Evolutionary conservation across 2,329 filamentous ascomycete genomes (phyloP).

Genomic region (Kalmusia sp.): DNA sequence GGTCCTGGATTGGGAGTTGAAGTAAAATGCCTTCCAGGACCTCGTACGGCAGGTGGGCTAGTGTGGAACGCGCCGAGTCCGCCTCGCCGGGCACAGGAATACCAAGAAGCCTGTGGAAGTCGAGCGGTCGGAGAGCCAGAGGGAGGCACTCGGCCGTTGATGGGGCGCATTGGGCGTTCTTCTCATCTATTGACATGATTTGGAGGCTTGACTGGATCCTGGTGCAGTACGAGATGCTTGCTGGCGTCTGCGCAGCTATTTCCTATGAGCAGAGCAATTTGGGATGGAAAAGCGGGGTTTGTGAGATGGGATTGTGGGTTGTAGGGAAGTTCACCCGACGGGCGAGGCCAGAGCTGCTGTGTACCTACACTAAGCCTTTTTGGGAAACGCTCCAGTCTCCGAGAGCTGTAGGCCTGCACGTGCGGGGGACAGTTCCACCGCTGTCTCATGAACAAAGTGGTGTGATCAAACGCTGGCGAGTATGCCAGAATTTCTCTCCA

Average conservation of each 20-base stretch:
- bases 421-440: too few relatives aligned
- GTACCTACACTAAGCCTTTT: neutral
- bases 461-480: too few relatives aligned
- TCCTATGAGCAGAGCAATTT: neutral
- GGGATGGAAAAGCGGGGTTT: neutral
- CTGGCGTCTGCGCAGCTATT: neutral
- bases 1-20: constrained; percentile 14
- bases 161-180: neutral
- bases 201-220: neutral
- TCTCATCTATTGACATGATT: neutral
- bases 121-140: neutral
- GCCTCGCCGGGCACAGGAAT: neutral
- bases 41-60: constrained; percentile 11
- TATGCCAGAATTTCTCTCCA: too few relatives aligned
- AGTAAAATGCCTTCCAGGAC: constrained; percentile 16
- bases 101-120: neutral
- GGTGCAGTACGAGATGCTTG: neutral
- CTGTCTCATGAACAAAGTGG: too few relatives aligned
- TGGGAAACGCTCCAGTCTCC: too few relatives aligned
- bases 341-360: too few relatives aligned
- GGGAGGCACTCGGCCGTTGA: neutral
- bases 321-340: neutral
- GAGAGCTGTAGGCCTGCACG: too few relatives aligned
- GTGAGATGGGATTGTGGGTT: neutral
- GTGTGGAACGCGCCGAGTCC: neutral